Conservation (phyloP, 1,284 basidiomycete species). For the Fomitopsis pinicola region DNA sequence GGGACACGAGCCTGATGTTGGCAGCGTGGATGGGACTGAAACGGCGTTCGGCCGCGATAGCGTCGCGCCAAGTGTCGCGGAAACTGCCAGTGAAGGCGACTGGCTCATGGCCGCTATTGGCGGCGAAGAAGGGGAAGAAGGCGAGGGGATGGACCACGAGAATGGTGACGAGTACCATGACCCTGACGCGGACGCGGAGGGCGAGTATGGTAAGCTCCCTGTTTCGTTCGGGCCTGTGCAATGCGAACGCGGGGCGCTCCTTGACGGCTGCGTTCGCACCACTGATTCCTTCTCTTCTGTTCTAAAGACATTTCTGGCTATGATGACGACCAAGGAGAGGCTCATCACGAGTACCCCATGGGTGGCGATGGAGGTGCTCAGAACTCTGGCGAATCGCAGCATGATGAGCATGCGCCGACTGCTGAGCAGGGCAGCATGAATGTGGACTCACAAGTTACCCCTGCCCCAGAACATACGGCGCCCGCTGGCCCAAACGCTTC, state of each 20-base stretch:
- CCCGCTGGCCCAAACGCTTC: constrained; percentile 13
- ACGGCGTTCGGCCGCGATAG: constrained; percentile 49
- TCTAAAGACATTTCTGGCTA: constrained; percentile 48
- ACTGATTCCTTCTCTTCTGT: constrained; percentile 42
- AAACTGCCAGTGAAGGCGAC: constrained; percentile 69
- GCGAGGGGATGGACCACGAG: constrained; percentile 41
- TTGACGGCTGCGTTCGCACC: constrained; percentile 37
- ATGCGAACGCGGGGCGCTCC: constrained; percentile 28
- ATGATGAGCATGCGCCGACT: constrained; percentile 27
- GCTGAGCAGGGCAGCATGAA: constrained; percentile 17
- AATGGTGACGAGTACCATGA: constrained; percentile 41
- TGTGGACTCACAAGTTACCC: constrained; percentile 15
- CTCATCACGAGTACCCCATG: constrained; percentile 28
- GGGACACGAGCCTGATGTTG: constrained; percentile 32
- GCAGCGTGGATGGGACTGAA: constrained; percentile 34
- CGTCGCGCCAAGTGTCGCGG: constrained; percentile 63
- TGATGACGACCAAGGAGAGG: constrained; percentile 34
- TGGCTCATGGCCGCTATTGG: constrained; percentile 83
- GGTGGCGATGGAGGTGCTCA: constrained; percentile 26
- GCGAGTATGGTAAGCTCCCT: constrained; percentile 41
- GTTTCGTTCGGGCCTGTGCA: constrained; percentile 27
- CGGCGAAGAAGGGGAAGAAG: constrained; percentile 48
- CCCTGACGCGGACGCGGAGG: constrained; percentile 27
- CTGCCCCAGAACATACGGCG: constrained; percentile 16
- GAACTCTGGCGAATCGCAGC: constrained; percentile 24